A percentile compares a stretch with the other conserved stretches of the same genome.
phyloP scores from a whole-genome alignment of 805 yeast genomes.

The Candida arabinofermentans region DNA sequence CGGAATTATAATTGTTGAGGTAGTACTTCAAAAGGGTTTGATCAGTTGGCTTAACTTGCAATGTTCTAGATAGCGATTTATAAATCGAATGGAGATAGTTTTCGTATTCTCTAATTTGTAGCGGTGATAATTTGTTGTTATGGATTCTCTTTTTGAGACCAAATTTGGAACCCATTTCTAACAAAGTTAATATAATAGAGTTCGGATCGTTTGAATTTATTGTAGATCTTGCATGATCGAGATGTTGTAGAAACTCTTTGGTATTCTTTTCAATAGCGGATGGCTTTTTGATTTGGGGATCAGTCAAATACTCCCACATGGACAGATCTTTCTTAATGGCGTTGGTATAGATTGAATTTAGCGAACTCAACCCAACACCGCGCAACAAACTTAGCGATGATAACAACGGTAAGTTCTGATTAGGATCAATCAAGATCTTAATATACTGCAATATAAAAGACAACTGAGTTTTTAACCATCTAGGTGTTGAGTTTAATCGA shows the following conservation, averaged over 20 bases:
- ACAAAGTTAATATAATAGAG: constrained; percentile 32
- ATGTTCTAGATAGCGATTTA: constrained; percentile 25
- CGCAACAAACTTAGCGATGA: constrained; percentile 21
- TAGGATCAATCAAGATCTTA: constrained; percentile 35
- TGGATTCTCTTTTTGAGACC: constrained; percentile 33
- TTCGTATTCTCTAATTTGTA: constrained; percentile 24
- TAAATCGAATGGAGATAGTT: constrained; percentile 34
- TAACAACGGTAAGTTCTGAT: constrained; percentile 24
- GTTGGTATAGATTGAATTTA: constrained; percentile 15
- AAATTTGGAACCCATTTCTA: constrained; percentile 31
- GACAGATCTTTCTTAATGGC: constrained; percentile 20
- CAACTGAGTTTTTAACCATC: constrained; percentile 46
- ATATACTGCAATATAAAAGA: constrained; percentile 47
- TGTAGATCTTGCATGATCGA: constrained; percentile 18
- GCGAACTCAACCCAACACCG: constrained; percentile 19
- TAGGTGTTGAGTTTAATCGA: constrained; percentile 43
- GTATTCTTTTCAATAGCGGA: constrained; percentile 5
- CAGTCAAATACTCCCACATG: constrained; percentile 19
- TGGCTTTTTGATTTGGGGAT: constrained; percentile 8
- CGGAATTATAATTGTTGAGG: constrained; percentile 38
- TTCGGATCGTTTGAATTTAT: constrained; percentile 34
- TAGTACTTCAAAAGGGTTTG: constrained; percentile 36
- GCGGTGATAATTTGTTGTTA: constrained; percentile 7
- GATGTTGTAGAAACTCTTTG: constrained; percentile 8
- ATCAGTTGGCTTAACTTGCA: constrained; percentile 23